Evolutionary conservation across 2,329 filamentous ascomycete species (phyloP).

Genomic region (Fusarium sp.): DNA sequence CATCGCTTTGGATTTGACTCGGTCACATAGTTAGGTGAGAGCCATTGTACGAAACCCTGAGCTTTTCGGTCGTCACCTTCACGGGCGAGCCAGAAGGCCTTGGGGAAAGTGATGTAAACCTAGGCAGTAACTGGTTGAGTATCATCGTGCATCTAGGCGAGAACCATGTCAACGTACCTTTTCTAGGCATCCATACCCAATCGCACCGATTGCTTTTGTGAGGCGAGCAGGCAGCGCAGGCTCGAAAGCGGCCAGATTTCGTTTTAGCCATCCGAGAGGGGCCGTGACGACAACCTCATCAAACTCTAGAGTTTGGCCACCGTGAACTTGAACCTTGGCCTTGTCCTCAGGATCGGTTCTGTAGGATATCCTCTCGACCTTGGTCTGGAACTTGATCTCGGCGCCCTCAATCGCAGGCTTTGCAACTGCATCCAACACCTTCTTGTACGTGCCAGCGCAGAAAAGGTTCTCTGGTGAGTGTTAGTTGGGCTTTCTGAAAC

Average conservation of each 20-base stretch:
- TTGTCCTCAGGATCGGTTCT: constrained; percentile 43
- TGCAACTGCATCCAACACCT: constrained; percentile 65
- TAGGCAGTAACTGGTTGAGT: constrained; percentile 28
- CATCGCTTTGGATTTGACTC: constrained; percentile 69
- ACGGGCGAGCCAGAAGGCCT: constrained; percentile 72
- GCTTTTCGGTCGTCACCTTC: constrained; percentile 54
- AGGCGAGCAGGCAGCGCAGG: constrained; percentile 66
- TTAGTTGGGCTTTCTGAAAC: not conserved
- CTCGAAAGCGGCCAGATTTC: constrained; percentile 65
- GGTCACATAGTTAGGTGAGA: constrained; percentile 71
- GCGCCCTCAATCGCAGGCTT: constrained; percentile 63
- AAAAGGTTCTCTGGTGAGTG: constrained; percentile 62
- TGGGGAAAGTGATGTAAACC: constrained; percentile 73
- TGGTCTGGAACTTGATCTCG: constrained; percentile 59
- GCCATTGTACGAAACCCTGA: constrained; percentile 78
- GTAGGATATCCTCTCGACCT: constrained; percentile 55
- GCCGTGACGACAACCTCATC: constrained; percentile 73
- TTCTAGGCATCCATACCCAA: constrained; percentile 75
- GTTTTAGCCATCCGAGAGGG: constrained; percentile 73
- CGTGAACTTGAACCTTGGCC: constrained; percentile 56
- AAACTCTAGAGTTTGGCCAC: constrained; percentile 59
- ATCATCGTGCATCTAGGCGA: not conserved
- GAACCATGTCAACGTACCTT: constrained; percentile 58
- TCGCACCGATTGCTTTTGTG: constrained; percentile 66
- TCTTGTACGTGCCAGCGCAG: constrained; percentile 65